Conservation (phyloP, 2,329 filamentous ascomycete species). For the Penicillium concentricum region DNA sequence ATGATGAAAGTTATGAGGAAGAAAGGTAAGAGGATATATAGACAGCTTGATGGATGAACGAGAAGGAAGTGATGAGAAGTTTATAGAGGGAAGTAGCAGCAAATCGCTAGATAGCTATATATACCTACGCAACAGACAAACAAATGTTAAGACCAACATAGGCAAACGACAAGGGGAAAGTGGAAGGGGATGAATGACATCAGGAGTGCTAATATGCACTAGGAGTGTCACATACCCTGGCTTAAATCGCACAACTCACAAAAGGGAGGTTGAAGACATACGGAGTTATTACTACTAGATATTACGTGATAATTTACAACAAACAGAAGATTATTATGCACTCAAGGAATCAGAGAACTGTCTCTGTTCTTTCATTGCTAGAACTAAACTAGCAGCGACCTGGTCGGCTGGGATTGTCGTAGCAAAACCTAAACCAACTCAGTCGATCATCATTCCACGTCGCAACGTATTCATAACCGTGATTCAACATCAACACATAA, state of each 20-base stretch:
- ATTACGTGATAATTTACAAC: not conserved
- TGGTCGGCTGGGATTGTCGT: constrained; percentile 1
- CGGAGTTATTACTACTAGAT: no score
- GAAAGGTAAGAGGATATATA: not conserved
- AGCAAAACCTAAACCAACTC: constrained; percentile 1
- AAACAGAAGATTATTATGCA: not conserved
- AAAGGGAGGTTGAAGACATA: no score
- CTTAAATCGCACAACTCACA: no score
- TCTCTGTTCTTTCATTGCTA: constrained; percentile 19
- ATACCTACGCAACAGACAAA: no score
- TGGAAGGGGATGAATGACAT: not conserved
- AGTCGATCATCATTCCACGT: constrained; percentile 26
- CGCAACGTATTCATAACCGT: constrained; percentile 27
- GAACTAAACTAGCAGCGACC: constrained; percentile 21
- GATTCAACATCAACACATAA: constrained; percentile 28
- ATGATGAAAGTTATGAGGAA: not conserved
- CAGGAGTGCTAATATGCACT: not conserved
- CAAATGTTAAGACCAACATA: not conserved
- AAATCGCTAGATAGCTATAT: not conserved
- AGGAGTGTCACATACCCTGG: no score
- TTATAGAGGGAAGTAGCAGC: not conserved
- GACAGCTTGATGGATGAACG: not conserved
- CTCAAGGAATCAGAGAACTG: constrained; percentile 3
- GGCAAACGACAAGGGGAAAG: not conserved
- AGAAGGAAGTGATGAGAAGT: not conserved